A percentile compares a stretch with the other conserved stretches of the same genome.
phyloP scores from a whole-genome alignment of 495 filamentous ascomycete genomes.

The Penicillium paradoxum region DNA sequence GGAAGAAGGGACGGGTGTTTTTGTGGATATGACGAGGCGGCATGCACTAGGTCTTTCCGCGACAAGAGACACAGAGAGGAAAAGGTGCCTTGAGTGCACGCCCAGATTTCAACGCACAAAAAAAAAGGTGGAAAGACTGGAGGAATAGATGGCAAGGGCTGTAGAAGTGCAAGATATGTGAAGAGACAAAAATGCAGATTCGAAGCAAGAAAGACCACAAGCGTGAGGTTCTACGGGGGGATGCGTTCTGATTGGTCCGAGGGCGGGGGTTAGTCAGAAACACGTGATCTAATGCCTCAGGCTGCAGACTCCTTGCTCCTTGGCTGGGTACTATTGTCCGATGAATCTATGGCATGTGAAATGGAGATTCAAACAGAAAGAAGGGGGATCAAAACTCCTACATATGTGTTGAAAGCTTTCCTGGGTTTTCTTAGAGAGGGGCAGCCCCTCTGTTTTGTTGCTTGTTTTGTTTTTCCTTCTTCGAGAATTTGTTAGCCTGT shows the following conservation, averaged over 20 bases:
- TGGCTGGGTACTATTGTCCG: background rate
- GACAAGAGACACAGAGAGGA: conserved; percentile 22
- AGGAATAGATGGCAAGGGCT: background rate
- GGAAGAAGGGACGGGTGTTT: conserved; percentile 34
- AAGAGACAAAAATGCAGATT: conserved; percentile 15
- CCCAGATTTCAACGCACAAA: conserved; percentile 9
- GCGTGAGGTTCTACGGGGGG: conserved; percentile 19
- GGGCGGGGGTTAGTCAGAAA: conserved; percentile 3
- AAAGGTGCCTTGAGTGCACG: conserved; percentile 28
- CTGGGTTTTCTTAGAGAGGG: conserved; percentile 1
- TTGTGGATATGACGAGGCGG: conserved; percentile 39
- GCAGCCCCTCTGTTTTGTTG: conserved; percentile 17
- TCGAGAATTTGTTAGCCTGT: conserved; percentile 27
- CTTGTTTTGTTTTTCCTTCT: conserved; percentile 46
- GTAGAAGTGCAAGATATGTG: conserved; percentile 8
- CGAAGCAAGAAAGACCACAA: conserved; percentile 12
- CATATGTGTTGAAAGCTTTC: background rate
- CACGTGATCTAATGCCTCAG: conserved; percentile 13
- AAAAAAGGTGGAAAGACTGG: conserved; percentile 4
- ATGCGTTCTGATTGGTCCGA: conserved; percentile 13
- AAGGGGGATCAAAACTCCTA: background rate
- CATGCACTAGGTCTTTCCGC: conserved; percentile 37
- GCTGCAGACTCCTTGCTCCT: background rate
- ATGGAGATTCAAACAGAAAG: background rate
- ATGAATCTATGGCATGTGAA: background rate